A percentile compares a stretch with the other conserved stretches of the same genome.
phyloP scores from a whole-genome alignment of 768 basidiomycete species.

The Leccinum truebloodii region DNA sequence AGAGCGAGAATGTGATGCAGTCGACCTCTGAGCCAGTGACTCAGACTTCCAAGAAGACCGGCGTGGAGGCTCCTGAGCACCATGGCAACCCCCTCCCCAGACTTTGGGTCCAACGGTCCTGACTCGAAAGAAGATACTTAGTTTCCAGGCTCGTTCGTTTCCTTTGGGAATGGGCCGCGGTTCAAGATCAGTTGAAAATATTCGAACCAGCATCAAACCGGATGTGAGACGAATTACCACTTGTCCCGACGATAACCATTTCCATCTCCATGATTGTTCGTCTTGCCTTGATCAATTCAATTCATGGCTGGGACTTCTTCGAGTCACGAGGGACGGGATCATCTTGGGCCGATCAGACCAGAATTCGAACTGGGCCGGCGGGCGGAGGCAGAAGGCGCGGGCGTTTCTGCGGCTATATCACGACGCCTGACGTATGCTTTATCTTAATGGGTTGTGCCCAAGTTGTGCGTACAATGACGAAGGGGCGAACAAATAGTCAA shows the following conservation, averaged over 20 bases:
- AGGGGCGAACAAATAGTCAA: constrained; percentile 9
- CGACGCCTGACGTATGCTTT: neutral
- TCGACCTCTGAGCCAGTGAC: constrained; percentile 18
- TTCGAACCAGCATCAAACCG: neutral
- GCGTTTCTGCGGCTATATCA: constrained; percentile 4
- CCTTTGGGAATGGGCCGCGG: neutral
- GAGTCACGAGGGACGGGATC: neutral
- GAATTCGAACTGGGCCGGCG: constrained; percentile 4
- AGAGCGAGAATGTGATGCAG: constrained; percentile 12
- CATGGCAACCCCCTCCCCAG: constrained; percentile 7
- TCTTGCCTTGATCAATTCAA: neutral
- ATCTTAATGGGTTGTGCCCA: neutral
- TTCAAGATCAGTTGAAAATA: neutral
- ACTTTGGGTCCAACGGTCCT: neutral
- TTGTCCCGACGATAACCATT: neutral
- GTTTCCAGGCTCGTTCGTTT: neutral
- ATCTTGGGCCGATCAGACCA: neutral
- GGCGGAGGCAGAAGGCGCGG: neutral
- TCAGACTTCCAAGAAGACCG: neutral
- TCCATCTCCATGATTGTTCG: neutral
- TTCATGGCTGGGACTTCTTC: neutral
- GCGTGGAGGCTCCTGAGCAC: neutral
- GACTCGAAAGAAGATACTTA: neutral
- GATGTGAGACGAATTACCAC: neutral
- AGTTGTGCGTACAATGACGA: neutral